Evolutionary conservation across 352 stramenopile species (phyloP).

Genomic region (Pythium periplocum): DNA sequence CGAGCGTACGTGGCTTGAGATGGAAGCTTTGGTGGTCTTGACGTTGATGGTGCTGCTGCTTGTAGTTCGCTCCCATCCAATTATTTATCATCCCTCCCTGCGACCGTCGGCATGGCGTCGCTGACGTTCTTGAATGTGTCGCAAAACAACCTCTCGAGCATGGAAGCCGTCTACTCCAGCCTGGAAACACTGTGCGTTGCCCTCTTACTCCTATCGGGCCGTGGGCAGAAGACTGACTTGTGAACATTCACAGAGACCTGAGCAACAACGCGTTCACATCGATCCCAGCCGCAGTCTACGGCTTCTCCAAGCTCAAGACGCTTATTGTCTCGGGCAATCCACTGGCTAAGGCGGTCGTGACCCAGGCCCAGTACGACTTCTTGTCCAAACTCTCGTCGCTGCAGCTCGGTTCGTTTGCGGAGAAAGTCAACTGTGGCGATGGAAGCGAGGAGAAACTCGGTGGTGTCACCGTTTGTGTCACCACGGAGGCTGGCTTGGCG

Average conservation of each 20-base stretch:
- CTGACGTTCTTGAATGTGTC: constrained; percentile 1
- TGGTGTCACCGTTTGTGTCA: not conserved
- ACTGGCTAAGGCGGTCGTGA: constrained; percentile 8
- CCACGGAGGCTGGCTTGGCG: not conserved
- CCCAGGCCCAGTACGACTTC: constrained; percentile 3
- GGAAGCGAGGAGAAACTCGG: not conserved
- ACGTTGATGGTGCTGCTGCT: not conserved
- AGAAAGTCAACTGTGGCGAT: not conserved
- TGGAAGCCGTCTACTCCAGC: constrained; percentile 8
- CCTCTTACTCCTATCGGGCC: not conserved
- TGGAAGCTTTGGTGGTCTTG: too few species aligned
- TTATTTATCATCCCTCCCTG: constrained; percentile 1
- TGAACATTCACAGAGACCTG: constrained; percentile 8
- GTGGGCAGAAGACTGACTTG: not conserved
- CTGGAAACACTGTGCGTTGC: constrained; percentile 7
- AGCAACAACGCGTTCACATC: constrained; percentile 10
- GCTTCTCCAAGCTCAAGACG: constrained; percentile 7
- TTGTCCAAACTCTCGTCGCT: not conserved
- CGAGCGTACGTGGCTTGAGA: not conserved
- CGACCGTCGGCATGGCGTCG: constrained; percentile 1
- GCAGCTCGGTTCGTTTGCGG: not conserved
- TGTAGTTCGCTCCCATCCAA: not conserved
- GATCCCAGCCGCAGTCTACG: constrained; percentile 9
- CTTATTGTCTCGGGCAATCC: constrained; percentile 14
- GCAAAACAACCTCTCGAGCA: constrained; percentile 1